A percentile compares a stretch with the other conserved stretches of the same genome.
Conservation (phyloP, 768 basidiomycete species). For the Sarcodon sp. region DNA sequence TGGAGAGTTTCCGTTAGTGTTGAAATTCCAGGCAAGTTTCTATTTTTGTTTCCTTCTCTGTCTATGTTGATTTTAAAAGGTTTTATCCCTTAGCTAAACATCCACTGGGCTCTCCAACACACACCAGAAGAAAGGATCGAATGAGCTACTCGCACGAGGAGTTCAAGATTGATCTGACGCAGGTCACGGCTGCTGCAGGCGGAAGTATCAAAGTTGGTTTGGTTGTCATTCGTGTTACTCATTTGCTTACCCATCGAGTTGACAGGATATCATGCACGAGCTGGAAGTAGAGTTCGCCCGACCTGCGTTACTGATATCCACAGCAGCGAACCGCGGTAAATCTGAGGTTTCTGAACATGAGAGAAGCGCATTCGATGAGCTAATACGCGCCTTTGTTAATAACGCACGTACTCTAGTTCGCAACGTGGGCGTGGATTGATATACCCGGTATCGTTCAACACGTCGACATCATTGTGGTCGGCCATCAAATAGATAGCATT, state of each 20-base stretch:
- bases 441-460: no score
- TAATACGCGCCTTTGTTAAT: constrained; percentile 87
- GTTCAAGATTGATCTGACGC: constrained; percentile 87
- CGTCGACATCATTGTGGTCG: no score
- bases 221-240: background rate
- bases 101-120: constrained; percentile 47
- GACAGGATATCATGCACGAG: constrained; percentile 67
- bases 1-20: constrained; percentile 89
- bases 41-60: no score
- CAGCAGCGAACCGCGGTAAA: constrained; percentile 59
- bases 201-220: constrained; percentile 31
- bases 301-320: constrained; percentile 54
- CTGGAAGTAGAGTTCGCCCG: constrained; percentile 83
- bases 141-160: constrained; percentile 91
- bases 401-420: constrained; percentile 82
- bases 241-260: background rate
- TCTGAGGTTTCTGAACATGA: constrained; percentile 47
- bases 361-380: constrained; percentile 74
- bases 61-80: no score
- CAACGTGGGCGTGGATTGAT: constrained; percentile 50
- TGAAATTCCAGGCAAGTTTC: constrained; percentile 74
- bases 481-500: no score
- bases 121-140: constrained; percentile 74
- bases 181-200: constrained; percentile 43
- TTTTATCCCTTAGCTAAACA: no score